phyloP scores from a whole-genome alignment of 257 asterid genomes.

The Scutellaria galericulata region DNA sequence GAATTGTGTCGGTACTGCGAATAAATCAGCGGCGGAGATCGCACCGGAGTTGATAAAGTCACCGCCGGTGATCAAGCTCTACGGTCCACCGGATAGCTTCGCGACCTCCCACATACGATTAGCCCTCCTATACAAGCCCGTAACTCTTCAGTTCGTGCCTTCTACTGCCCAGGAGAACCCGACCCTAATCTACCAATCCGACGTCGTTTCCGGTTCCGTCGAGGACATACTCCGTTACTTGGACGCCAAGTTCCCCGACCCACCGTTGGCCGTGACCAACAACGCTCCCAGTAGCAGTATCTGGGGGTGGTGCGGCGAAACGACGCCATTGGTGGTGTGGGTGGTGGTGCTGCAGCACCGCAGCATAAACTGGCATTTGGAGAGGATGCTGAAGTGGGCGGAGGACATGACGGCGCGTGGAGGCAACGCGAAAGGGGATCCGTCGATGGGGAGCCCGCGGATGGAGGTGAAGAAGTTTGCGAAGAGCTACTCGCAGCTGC shows the following conservation, averaged over 20 bases:
- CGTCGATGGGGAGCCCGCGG: conserved; percentile 84
- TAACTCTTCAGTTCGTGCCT: conserved; percentile 62
- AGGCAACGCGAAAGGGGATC: conserved; percentile 75
- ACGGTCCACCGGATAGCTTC: conserved; percentile 70
- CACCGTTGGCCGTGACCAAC: conserved; percentile 48
- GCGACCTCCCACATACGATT: conserved; percentile 77
- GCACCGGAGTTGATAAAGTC: conserved; percentile 66
- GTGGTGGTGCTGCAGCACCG: conserved; percentile 84
- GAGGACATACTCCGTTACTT: conserved; percentile 66
- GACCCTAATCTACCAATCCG: conserved; percentile 63
- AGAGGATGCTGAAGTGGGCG: conserved; percentile 92
- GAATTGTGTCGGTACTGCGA: conserved; percentile 58
- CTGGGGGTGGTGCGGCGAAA: conserved; percentile 78
- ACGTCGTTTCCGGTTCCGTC: conserved; percentile 81
- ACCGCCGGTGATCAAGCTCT: conserved; percentile 65
- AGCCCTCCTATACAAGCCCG: conserved; percentile 85
- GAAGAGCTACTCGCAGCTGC: conserved; percentile 67
- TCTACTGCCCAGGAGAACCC: conserved; percentile 65
- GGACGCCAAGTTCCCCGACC: conserved; percentile 87
- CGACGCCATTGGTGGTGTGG: conserved; percentile 94
- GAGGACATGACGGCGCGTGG: conserved; percentile 89
- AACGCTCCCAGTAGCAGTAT: conserved; percentile 36
- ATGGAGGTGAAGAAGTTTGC: conserved; percentile 95
- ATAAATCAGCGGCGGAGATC: conserved; percentile 75
- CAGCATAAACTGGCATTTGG: conserved; percentile 89